A percentile compares a stretch with the other conserved stretches of the same genome.
Conservation (phyloP, 2,329 filamentous ascomycete genomes). For the Aspergillus sp. region DNA sequence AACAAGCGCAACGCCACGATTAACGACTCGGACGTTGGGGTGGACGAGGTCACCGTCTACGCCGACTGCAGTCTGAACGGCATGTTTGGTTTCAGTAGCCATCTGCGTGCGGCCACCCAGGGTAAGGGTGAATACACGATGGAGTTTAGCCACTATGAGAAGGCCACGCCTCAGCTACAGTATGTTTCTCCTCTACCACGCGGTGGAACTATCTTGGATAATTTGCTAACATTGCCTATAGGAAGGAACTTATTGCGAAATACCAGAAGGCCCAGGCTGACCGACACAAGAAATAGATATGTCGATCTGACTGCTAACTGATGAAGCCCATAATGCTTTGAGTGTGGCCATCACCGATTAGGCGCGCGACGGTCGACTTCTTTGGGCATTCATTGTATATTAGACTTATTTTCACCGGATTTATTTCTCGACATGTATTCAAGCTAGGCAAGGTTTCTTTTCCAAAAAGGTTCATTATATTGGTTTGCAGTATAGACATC, state of each 20-base stretch:
- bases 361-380: too few relatives aligned
- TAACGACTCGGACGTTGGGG: conserved; percentile 88
- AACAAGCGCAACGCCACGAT: conserved; percentile 97
- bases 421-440: too few relatives aligned
- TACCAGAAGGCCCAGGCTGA: conserved; percentile 65
- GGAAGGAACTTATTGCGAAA: conserved; percentile 65
- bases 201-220: neutral
- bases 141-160: conserved; percentile 96
- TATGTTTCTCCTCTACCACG: conserved; percentile 47
- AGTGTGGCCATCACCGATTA: too few relatives aligned
- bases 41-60: conserved; percentile 88
- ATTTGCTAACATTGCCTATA: conserved; percentile 15
- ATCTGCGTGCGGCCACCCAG: conserved; percentile 88
- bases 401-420: too few relatives aligned
- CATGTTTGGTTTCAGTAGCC: conserved; percentile 96
- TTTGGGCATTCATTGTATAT: too few relatives aligned
- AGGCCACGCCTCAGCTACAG: conserved; percentile 86
- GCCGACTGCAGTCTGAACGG: conserved; percentile 91
- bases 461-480: too few relatives aligned
- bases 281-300: conserved; percentile 57
- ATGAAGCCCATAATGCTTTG: too few relatives aligned
- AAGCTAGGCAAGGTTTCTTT: too few relatives aligned
- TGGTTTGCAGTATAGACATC: too few relatives aligned
- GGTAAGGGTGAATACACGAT: conserved; percentile 98
- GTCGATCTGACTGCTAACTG: neutral